Percentiles rank a stretch among this genome's conserved stretches.
Conservation (phyloP, 805 yeast genomes). For the Candida xyloterini region DNA sequence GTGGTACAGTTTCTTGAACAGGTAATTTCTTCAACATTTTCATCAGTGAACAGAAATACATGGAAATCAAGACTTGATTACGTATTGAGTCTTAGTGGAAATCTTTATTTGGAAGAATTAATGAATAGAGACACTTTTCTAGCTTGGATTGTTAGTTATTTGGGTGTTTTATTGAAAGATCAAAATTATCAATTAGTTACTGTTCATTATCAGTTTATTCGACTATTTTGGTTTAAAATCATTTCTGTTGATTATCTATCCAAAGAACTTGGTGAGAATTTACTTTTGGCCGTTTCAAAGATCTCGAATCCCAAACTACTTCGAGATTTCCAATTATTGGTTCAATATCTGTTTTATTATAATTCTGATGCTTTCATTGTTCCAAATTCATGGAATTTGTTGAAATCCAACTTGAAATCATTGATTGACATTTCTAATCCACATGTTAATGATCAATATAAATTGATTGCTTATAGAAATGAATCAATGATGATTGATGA, state of each 20-base stretch:
- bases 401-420: constrained; percentile 47
- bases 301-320: constrained; percentile 22
- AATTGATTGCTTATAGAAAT: constrained; percentile 62
- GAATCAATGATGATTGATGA: constrained; percentile 64
- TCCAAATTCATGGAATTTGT: constrained; percentile 58
- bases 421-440: constrained; percentile 35
- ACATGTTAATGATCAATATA: constrained; percentile 45
- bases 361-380: constrained; percentile 61
- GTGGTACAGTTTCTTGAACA: constrained; percentile 59
- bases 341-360: constrained; percentile 43
- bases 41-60: constrained; percentile 25
- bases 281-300: constrained; percentile 36
- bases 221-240: constrained; percentile 71
- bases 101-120: constrained; percentile 66
- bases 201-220: constrained; percentile 47
- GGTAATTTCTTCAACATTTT: constrained; percentile 42
- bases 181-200: constrained; percentile 13
- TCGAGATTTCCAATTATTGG: constrained; percentile 31
- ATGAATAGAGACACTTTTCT: constrained; percentile 62
- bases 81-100: constrained; percentile 54
- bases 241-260: constrained; percentile 53
- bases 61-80: constrained; percentile 59
- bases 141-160: constrained; percentile 57
- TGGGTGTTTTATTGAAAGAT: constrained; percentile 31
- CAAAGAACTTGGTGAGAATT: constrained; percentile 60